Percentiles rank a stretch among this genome's conserved stretches.
These are phyloP conservation scores for Casaregolazyma lundiana DNA, from an alignment of 1,139 yeast species.

Conservation along the genomic window DNA sequence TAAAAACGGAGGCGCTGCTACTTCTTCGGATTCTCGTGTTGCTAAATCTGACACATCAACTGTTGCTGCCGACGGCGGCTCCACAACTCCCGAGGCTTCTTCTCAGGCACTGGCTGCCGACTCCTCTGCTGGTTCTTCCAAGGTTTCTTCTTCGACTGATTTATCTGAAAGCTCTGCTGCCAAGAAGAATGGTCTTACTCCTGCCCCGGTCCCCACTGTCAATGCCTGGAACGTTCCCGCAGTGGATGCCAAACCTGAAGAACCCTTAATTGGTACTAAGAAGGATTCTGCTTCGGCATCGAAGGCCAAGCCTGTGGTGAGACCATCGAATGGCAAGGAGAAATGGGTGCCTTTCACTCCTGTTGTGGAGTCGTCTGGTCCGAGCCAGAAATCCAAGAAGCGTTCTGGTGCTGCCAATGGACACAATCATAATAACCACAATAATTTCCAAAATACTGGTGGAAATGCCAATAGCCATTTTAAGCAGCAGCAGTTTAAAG, in stretches of 20 bases:
- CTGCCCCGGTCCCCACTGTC: conserved; percentile 41
- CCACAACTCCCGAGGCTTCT: conserved; percentile 5
- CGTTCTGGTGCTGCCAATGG: conserved; percentile 10
- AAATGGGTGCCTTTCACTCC: conserved; percentile 91
- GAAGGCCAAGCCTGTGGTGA: conserved; percentile 10
- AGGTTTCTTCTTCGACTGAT: conserved; percentile 13
- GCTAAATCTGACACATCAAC: conserved; percentile 20
- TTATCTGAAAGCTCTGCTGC: conserved; percentile 5
- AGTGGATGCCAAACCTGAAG: conserved; percentile 42
- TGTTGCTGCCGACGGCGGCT: conserved; percentile 9
- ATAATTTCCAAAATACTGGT: neutral
- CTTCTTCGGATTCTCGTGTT: conserved; percentile 14
- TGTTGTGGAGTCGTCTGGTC: conserved; percentile 31
- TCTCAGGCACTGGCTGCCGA: conserved; percentile 21
- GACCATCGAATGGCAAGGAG: conserved; percentile 50
- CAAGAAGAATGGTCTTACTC: conserved; percentile 32
- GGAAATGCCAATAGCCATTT: conserved; percentile 8
- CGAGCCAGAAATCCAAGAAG: conserved; percentile 17
- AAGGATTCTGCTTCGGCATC: conserved; percentile 38
- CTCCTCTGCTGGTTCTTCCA: conserved; percentile 21
- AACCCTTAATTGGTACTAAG: conserved; percentile 15
- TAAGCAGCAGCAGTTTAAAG: conserved; percentile 14
- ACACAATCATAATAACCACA: conserved; percentile 19
- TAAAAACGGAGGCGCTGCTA: conserved; percentile 1
- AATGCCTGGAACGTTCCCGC: conserved; percentile 35